A percentile compares a stretch with the other conserved stretches of the same genome.
These are phyloP conservation scores for Polychytrium aggregatum DNA, from an alignment of 192 early-diverging fungal species.

Conservation along the genomic window DNA sequence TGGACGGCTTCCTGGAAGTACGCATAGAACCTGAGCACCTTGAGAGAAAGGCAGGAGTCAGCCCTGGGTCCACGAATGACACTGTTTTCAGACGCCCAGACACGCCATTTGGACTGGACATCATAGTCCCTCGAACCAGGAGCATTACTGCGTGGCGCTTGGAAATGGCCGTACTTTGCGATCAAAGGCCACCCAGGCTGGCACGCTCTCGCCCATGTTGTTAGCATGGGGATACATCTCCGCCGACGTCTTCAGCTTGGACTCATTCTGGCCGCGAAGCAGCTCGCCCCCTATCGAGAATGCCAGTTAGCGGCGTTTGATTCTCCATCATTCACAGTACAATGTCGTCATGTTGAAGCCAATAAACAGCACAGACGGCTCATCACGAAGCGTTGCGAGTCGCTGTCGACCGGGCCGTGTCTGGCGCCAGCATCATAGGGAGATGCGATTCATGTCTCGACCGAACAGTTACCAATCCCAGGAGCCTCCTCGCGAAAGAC, in stretches of 20 bases:
- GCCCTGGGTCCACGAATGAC: no score
- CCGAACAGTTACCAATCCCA: constrained; percentile 39
- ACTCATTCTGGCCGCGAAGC: constrained; percentile 28
- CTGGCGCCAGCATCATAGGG: no score
- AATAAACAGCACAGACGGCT: constrained; percentile 1
- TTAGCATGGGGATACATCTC: constrained; percentile 34
- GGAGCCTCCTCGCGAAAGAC: constrained; percentile 33
- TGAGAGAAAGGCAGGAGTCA: neutral
- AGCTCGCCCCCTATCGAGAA: constrained; percentile 25
- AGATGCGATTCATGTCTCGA: no score
- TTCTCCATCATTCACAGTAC: no score
- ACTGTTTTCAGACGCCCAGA: no score
- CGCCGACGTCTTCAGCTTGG: constrained; percentile 38
- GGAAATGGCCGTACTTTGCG: constrained; percentile 23
- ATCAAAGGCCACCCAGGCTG: constrained; percentile 52
- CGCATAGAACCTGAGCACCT: constrained; percentile 50
- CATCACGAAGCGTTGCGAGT: neutral
- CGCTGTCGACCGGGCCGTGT: neutral
- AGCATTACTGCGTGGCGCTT: no score
- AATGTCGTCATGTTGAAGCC: no score
- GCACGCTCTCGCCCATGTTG: constrained; percentile 21
- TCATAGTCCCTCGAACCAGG: no score
- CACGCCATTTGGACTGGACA: no score
- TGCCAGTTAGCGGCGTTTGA: no score
- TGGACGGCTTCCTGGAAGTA: constrained; percentile 53